Conservation (phyloP, 164 flowering plant genomes). For the Vitis cinerea region DNA sequence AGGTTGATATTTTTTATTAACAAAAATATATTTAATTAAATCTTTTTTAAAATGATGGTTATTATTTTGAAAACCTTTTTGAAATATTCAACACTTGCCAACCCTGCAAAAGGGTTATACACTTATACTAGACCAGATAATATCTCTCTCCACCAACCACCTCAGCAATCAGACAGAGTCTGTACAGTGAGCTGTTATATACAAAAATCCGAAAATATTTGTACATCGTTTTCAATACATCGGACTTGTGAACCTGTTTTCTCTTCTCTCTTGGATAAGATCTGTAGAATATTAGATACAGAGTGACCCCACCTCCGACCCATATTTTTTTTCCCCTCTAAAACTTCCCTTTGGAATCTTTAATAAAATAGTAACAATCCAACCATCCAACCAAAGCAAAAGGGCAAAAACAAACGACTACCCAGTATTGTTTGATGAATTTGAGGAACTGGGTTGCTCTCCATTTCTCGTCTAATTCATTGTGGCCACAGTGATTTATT, state of each 20-base stretch:
- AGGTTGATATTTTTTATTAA: too few species aligned
- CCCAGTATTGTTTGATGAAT: slow-evolving; percentile 2
- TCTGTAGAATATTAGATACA: slow-evolving; percentile 11
- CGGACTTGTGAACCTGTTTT: slow-evolving; percentile 17
- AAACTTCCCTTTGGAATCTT: too few species aligned
- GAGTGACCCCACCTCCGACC: slow-evolving; percentile 13
- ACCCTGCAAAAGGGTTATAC: too few species aligned
- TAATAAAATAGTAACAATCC: not conserved
- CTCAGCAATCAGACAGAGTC: not conserved
- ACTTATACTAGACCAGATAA: not conserved
- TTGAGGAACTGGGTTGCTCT: slow-evolving; percentile 19
- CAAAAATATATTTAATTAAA: too few species aligned
- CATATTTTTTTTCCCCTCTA: too few species aligned
- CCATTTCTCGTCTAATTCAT: not conserved
- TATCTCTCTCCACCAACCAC: not conserved
- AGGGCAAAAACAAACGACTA: not conserved
- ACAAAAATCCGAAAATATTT: slow-evolving; percentile 1
- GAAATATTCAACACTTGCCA: too few species aligned
- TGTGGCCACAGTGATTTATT: not conserved
- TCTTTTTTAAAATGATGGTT: too few species aligned
- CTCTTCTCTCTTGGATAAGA: slow-evolving; percentile 31
- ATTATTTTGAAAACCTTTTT: too few species aligned
- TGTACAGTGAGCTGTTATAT: not conserved
- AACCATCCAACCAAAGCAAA: not conserved
- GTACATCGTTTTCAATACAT: slow-evolving; percentile 25